These are phyloP conservation scores for Polyporus arcularius DNA, from an alignment of 768 basidiomycete species.

Conservation along the genomic window DNA sequence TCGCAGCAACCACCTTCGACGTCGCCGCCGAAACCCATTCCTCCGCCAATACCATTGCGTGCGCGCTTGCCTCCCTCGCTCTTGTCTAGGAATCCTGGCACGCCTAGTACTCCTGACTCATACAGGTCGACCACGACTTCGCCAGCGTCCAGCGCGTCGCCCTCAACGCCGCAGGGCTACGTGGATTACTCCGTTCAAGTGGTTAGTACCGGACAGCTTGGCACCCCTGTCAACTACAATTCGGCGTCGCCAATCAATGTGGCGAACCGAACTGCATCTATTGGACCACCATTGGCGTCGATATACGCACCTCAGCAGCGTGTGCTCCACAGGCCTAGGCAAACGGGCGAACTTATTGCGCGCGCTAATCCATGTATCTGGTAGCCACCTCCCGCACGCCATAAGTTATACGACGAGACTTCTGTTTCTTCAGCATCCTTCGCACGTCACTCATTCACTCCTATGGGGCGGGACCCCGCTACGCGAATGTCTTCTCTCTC, in stretches of 20 bases:
- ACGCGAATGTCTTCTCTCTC: no score
- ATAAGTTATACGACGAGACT: no score
- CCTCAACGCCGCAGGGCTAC: no score
- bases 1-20: conserved; percentile 18
- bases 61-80: conserved; percentile 6
- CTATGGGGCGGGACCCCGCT: no score
- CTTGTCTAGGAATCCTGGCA: no score
- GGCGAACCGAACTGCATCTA: background rate
- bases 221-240: conserved; percentile 10
- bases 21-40: conserved; percentile 21
- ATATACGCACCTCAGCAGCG: background rate
- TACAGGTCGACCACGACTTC: no score
- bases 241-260: background rate
- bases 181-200: conserved; percentile 12
- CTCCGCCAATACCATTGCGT: conserved; percentile 18
- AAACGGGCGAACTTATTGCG: conserved; percentile 19
- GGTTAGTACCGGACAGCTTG: conserved; percentile 9
- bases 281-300: background rate
- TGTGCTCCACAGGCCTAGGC: conserved; percentile 9
- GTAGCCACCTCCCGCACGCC: conserved; percentile 2
- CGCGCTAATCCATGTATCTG: conserved; percentile 17
- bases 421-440: no score
- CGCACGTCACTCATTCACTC: no score
- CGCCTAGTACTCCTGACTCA: no score
- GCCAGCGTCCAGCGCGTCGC: no score